Evolutionary conservation across 192 early-diverging fungal genomes (phyloP), one percentile per base, ranked within the genome.

Genomic region (Ambispora gerdemannii): DNA sequence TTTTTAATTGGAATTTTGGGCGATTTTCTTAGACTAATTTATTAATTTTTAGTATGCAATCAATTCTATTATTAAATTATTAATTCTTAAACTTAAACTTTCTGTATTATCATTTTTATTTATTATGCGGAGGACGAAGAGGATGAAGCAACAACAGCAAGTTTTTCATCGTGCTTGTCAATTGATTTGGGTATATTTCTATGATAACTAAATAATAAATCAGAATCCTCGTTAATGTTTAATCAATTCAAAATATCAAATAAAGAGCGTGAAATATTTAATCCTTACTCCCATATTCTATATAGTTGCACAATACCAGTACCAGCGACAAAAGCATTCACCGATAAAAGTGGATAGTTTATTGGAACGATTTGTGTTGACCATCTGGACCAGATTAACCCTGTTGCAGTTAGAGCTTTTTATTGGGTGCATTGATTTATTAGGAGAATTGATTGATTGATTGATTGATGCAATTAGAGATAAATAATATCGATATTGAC

Each of bases 331-430:
- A 98, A 97, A 25, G 95, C 61, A 79, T 98, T 98, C 56, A 98
- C 96, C 15, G 86, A 84, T 67, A 95, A 89, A 72, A 98, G 76
- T 71, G 85, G 84, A 76, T 88, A 95, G 83, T 98, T 98, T 78
- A 89, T 88, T 52, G 96, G 96, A 24, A 83, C 95, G 67, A 98
- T 98, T 58, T 95, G 92, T 38, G 87, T 87, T 4, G 95, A 90
- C 84, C 95, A 98, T 50, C 96, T 91, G n/a, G 90, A 89, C 96
- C 96, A 98, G 77, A 98, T 98, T 62, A 95, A 63, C 31, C 96
- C 96, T 3, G 96, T 98, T 31, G 93, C 92, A 19, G 94, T 85
- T 65, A 98, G 82, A 20, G 96, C 93, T 80, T 76, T 19, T 53
- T 25, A 69, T 4, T 43, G 6, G 24, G 50, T 2, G 22, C 20